A percentile compares a stretch with the other conserved stretches of the same genome.
Evolutionary conservation across 148 eudicot species (phyloP).

Genomic region (Diospyros lotus): DNA sequence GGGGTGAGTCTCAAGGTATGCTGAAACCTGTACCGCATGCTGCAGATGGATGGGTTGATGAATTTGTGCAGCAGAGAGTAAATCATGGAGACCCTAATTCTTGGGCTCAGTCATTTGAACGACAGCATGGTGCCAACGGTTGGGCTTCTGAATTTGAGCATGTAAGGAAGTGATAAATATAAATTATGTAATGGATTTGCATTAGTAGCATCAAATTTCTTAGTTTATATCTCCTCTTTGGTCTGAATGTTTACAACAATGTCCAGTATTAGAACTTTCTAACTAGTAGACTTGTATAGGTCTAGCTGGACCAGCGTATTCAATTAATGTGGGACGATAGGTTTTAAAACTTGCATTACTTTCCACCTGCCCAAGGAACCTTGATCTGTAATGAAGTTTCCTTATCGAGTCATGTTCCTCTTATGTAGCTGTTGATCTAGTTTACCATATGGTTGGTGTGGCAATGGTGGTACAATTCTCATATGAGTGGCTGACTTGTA

Average conservation of each 20-base stretch:
- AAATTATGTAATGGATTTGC: neutral
- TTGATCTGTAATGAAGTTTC: neutral
- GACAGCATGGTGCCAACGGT: slow-evolving; percentile 73
- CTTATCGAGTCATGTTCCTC: neutral
- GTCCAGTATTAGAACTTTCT: neutral
- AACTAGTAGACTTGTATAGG: neutral
- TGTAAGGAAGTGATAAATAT: slow-evolving; percentile 37
- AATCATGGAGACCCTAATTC: slow-evolving; percentile 52
- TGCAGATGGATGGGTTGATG: slow-evolving; percentile 79
- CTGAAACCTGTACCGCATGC: slow-evolving; percentile 53
- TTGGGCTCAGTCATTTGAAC: slow-evolving; percentile 84
- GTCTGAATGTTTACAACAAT: neutral
- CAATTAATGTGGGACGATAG: neutral
- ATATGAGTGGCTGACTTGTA: neutral
- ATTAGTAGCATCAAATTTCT: neutral
- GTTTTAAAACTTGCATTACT: neutral
- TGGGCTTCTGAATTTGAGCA: slow-evolving; percentile 99
- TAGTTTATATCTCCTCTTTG: neutral
- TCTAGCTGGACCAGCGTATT: neutral
- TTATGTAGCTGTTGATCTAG: neutral
- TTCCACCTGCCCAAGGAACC: neutral
- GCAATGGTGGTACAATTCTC: neutral
- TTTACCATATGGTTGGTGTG: neutral
- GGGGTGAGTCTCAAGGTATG: slow-evolving; percentile 84
- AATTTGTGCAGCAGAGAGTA: slow-evolving; percentile 44